Evolutionary conservation across 768 basidiomycete genomes (phyloP).

Genomic region (Termitomyces sp.): DNA sequence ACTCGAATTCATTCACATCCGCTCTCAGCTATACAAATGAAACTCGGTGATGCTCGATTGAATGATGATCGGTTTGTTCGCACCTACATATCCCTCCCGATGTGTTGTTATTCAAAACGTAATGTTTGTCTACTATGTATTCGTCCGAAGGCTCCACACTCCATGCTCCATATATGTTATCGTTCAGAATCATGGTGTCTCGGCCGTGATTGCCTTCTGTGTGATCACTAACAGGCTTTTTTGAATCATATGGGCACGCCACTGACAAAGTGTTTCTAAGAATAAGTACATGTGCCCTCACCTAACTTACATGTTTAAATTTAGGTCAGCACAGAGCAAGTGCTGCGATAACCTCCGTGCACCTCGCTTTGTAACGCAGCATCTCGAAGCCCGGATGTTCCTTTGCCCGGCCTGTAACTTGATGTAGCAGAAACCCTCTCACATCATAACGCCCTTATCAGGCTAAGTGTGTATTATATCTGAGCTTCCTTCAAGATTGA

Average conservation of each 20-base stretch:
- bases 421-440: neutral
- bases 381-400: neutral
- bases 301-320: neutral
- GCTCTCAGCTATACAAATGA: neutral
- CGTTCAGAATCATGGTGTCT: neutral
- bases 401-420: neutral
- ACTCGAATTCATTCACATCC: neutral
- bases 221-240: neutral
- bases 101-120: neutral
- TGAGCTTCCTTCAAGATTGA: neutral
- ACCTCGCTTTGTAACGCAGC: neutral
- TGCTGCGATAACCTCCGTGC: neutral
- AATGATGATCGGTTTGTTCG: conserved; percentile 1
- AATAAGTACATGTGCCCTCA: neutral
- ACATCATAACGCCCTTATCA: neutral
- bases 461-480: neutral
- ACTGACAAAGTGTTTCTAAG: neutral
- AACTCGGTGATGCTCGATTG: neutral
- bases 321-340: neutral
- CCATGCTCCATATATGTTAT: neutral
- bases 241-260: neutral
- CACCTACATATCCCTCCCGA: neutral
- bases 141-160: neutral
- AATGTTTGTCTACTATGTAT: neutral
- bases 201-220: neutral